Percentiles rank a stretch among this genome's conserved stretches.
These are phyloP conservation scores for Somion occarium DNA, from an alignment of 1,284 basidiomycete genomes.

Conservation along the genomic window DNA sequence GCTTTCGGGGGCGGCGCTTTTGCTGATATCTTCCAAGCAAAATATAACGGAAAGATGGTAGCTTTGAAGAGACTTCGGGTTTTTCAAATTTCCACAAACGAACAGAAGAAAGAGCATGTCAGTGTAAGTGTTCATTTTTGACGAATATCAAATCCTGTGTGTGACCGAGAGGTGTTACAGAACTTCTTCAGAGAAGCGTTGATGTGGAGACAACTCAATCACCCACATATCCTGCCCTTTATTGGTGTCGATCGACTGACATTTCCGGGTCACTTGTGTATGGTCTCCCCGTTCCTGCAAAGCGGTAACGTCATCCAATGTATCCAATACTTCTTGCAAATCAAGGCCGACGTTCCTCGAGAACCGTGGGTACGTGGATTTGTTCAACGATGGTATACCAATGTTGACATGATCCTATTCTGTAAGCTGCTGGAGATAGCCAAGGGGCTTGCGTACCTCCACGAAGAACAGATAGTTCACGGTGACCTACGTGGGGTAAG, in stretches of 20 bases:
- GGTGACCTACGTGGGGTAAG: conserved; percentile 11
- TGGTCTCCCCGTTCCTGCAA: conserved; percentile 11
- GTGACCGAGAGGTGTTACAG: conserved; percentile 1
- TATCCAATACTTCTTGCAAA: conserved; percentile 1
- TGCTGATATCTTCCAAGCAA: conserved; percentile 11
- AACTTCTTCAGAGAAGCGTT: conserved; percentile 10
- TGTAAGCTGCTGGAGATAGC: conserved; percentile 7
- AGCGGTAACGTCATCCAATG: conserved; percentile 9
- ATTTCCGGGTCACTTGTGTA: conserved; percentile 8
- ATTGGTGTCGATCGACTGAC: conserved; percentile 8
- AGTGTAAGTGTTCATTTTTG: neutral
- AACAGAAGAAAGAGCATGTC: neutral
- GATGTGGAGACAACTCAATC: conserved; percentile 10
- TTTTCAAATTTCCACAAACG: conserved; percentile 1
- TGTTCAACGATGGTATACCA: neutral
- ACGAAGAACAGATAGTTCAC: conserved; percentile 6
- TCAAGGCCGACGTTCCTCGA: conserved; percentile 1
- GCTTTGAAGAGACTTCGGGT: conserved; percentile 12
- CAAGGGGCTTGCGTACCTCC: conserved; percentile 9
- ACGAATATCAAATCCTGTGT: neutral
- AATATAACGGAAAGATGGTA: neutral
- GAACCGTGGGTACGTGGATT: conserved; percentile 6
- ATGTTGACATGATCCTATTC: neutral
- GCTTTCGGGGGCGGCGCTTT: conserved; percentile 9
- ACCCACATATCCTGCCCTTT: conserved; percentile 12